Base-by-base conservation (phyloP, 805 yeast genomes). In the Candida sithepensis region DNA sequence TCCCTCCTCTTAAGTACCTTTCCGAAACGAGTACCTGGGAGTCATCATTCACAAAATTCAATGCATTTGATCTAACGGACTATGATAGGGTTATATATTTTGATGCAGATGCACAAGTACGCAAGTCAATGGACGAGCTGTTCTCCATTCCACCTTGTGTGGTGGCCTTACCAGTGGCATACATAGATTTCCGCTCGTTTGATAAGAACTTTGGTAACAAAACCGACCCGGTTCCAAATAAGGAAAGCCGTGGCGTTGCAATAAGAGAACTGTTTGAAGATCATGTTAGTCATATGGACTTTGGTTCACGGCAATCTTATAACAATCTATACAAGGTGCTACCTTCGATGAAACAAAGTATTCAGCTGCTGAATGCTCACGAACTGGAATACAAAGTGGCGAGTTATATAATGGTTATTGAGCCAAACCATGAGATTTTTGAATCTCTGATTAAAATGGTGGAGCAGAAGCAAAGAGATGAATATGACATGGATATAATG, bases 331-430 rank as follows among this genome's bases (percentile, higher is more conserved):
- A 74, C 54, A 66, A 69, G 45, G 60, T 60, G 16, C 55, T 76
- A 45, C 80, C 79, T 3, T 62, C 61, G 10, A 43, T 64, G 42
- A 58, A 50, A 14, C 40, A 52, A 26, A 28, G 53, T 2, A 32
- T 54, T 8, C 43, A 47, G 30, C 22, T 48, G 52, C 33, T 61
- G 63, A 33, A 46, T 26, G 36, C 48, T 38, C 38, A 44, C 39
- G 39, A 45, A 21, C 22, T 46, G 1, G 28, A 45, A 12, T 54
- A 63, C 38, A 39, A 50, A 44, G 46, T 73, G 52, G 73, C 70
- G 0, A 71, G 74, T 39, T 79, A 78, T 51, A 59, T 84, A 5
- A 82, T 84, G 83, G 84, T 83, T 6, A 65, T 82, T 16, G 71
- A 68, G 36, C 88, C 88, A 3, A 68, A 55, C 33, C 26, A 46